Evolutionary conservation across 2,329 filamentous ascomycete genomes (phyloP).

Genomic region (Xylaria sp.): DNA sequence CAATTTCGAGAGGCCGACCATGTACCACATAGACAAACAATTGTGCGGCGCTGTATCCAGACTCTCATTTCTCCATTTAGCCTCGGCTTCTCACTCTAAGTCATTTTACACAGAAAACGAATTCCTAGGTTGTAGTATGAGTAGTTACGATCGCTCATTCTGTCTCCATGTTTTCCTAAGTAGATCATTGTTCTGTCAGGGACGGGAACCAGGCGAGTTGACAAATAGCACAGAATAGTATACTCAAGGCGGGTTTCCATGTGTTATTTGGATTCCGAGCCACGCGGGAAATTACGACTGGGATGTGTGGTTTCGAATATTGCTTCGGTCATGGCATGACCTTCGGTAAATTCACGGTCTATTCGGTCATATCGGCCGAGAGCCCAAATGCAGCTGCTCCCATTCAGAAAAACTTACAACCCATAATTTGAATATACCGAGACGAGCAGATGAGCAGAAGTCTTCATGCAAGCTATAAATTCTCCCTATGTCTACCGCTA

Average conservation of each 20-base stretch:
- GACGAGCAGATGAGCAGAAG: background rate
- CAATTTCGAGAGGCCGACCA: background rate
- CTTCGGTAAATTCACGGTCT: constrained; percentile 34
- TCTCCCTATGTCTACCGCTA: background rate
- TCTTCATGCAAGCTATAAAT: constrained; percentile 12
- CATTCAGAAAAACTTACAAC: background rate
- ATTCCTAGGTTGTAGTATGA: background rate
- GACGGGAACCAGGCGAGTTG: background rate
- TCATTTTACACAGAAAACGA: background rate
- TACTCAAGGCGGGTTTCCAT: background rate
- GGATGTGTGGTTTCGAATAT: background rate
- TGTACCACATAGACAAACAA: background rate
- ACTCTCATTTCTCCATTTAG: background rate
- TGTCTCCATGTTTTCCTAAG: background rate
- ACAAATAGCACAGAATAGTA: background rate
- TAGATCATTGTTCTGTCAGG: background rate
- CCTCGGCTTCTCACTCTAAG: background rate
- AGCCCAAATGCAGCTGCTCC: background rate
- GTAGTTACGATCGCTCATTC: too few relatives aligned
- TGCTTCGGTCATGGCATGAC: background rate
- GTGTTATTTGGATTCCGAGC: background rate
- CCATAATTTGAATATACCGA: constrained; percentile 19
- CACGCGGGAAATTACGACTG: background rate
- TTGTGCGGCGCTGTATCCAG: background rate
- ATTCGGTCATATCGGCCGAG: constrained; percentile 31